Evolutionary conservation across 805 yeast species (phyloP).

Genomic region (Yarrowia deformans): DNA sequence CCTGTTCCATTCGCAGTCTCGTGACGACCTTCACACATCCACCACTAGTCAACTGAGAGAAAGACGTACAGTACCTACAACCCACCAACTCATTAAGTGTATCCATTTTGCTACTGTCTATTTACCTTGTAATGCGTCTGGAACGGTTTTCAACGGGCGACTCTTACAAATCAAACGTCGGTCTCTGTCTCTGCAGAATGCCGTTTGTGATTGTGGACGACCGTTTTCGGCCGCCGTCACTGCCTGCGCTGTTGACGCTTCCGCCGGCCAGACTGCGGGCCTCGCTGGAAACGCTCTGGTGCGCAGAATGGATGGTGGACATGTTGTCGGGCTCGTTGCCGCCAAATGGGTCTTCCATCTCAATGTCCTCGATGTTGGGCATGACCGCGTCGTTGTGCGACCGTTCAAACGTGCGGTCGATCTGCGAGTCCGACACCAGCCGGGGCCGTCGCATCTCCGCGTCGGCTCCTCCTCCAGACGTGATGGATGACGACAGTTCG

Average conservation of each 20-base stretch:
- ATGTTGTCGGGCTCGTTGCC: conserved; percentile 22
- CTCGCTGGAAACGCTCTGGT: background rate
- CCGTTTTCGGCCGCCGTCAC: conserved; percentile 27
- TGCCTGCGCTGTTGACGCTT: background rate
- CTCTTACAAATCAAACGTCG: conserved; percentile 28
- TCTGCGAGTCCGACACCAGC: conserved; percentile 29
- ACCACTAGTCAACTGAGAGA: too few species aligned
- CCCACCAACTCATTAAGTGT: too few species aligned
- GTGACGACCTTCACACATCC: too few species aligned
- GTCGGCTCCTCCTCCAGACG: background rate
- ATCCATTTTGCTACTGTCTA: background rate
- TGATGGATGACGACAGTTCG: conserved; percentile 22
- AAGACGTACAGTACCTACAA: too few species aligned
- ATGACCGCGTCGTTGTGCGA: conserved; percentile 20
- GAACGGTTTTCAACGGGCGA: background rate
- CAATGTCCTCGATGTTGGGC: conserved; percentile 32
- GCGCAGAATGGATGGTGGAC: conserved; percentile 28
- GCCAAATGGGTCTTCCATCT: conserved; percentile 16
- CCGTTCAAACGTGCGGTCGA: conserved; percentile 20
- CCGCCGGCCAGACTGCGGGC: background rate
- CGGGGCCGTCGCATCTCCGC: conserved; percentile 17
- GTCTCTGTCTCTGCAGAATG: conserved; percentile 34
- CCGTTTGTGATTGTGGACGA: conserved; percentile 27
- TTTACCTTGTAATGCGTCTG: background rate
- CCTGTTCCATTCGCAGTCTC: too few species aligned